phyloP scores from a whole-genome alignment of 2,329 filamentous ascomycete genomes.

The Cadophora sp. region DNA sequence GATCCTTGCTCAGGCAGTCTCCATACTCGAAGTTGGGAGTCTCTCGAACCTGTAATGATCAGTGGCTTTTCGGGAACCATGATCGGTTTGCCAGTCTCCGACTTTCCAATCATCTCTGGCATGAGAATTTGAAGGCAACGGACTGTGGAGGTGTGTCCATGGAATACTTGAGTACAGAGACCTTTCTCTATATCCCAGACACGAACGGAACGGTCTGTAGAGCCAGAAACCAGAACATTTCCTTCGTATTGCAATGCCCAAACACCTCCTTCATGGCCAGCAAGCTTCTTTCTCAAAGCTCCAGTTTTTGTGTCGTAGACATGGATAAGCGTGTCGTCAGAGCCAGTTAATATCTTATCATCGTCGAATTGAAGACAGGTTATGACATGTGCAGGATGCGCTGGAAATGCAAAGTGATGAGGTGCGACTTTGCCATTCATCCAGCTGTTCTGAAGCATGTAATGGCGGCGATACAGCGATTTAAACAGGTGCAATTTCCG shows the following conservation, averaged over 20 bases:
- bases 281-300: slow-evolving; percentile 79
- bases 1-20: slow-evolving; percentile 84
- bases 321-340: slow-evolving; percentile 96
- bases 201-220: slow-evolving; percentile 96
- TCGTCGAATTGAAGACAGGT: slow-evolving; percentile 98
- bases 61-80: slow-evolving; percentile 94
- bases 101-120: slow-evolving; percentile 78
- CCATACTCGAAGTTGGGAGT: slow-evolving; percentile 95
- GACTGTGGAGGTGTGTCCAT: slow-evolving; percentile 96
- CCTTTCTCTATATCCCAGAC: slow-evolving; percentile 98
- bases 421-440: slow-evolving; percentile 86
- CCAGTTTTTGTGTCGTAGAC: slow-evolving; percentile 98
- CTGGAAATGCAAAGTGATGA: slow-evolving; percentile 92
- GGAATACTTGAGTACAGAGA: slow-evolving; percentile 92
- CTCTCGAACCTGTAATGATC: slow-evolving; percentile 96
- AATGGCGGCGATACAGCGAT: slow-evolving; percentile 90
- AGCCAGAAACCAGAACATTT: slow-evolving; percentile 93
- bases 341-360: slow-evolving; percentile 97
- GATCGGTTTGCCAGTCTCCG: slow-evolving; percentile 73
- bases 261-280: slow-evolving; percentile 95
- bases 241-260: slow-evolving; percentile 98
- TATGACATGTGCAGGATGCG: slow-evolving; percentile 94
- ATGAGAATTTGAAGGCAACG: slow-evolving; percentile 94
- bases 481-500: slow-evolving; percentile 93
- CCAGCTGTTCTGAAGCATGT: slow-evolving; percentile 91